These are phyloP conservation scores for Calonectria crousiana DNA, from an alignment of 2,329 filamentous ascomycete species.

Conservation along the genomic window DNA sequence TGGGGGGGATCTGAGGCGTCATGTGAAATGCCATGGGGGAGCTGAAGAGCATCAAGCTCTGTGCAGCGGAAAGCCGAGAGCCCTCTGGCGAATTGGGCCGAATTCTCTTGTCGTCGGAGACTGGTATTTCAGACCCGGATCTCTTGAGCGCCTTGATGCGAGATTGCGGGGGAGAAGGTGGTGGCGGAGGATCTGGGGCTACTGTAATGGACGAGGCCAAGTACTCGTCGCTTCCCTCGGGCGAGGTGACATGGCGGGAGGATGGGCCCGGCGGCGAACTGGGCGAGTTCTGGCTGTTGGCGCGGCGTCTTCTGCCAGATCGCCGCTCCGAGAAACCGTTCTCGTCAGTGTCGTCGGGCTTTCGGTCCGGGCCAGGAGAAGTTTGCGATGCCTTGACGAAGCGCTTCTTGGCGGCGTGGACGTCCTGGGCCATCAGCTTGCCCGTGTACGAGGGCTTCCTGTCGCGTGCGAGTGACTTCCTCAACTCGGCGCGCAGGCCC, in stretches of 20 bases:
- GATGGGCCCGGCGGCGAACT: slow-evolving; percentile 34
- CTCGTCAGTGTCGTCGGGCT: slow-evolving; percentile 35
- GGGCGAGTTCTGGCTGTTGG: slow-evolving; percentile 36
- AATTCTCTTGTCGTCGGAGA: slow-evolving; percentile 38
- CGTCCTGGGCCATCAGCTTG: slow-evolving; percentile 46
- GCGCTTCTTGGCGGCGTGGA: slow-evolving; percentile 45
- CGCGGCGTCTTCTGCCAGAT: slow-evolving; percentile 37
- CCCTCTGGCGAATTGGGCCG: slow-evolving; percentile 43
- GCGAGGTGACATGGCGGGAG: slow-evolving; percentile 35
- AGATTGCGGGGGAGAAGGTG: slow-evolving; percentile 39
- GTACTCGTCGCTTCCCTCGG: slow-evolving; percentile 41
- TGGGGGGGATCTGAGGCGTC: slow-evolving; percentile 35
- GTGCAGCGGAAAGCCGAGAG: slow-evolving; percentile 43
- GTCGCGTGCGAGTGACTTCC: slow-evolving; percentile 44
- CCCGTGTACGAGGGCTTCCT: slow-evolving; percentile 46
- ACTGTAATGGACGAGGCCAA: slow-evolving; percentile 44
- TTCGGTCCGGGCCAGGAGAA: slow-evolving; percentile 35
- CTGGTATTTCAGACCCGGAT: slow-evolving; percentile 33
- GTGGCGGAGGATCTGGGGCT: slow-evolving; percentile 36
- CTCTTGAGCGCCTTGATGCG: slow-evolving; percentile 41
- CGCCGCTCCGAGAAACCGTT: slow-evolving; percentile 31
- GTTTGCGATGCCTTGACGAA: slow-evolving; percentile 39
- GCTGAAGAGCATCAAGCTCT: slow-evolving; percentile 46
- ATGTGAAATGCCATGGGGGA: slow-evolving; percentile 47
- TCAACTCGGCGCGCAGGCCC: slow-evolving; percentile 41